phyloP scores from a whole-genome alignment of 805 yeast genomes.

The Candida hispaniensis region DNA sequence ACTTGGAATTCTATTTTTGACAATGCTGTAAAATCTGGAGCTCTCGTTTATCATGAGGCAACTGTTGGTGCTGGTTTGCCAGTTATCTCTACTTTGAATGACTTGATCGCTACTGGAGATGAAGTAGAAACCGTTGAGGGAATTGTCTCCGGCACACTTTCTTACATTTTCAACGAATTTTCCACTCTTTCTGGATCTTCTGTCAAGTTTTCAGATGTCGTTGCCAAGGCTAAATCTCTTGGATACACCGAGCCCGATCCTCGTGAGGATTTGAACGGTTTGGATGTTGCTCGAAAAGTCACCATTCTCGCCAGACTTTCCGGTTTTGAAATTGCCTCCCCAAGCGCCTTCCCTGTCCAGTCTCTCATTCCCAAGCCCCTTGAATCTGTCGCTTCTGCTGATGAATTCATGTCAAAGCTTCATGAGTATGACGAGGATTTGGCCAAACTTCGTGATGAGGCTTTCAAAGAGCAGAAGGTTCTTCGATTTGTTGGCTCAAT shows the following conservation, averaged over 20 bases:
- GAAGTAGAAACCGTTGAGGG: constrained; percentile 88
- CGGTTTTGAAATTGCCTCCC: constrained; percentile 74
- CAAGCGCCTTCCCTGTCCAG: constrained; percentile 88
- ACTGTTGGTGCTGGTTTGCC: constrained; percentile 99
- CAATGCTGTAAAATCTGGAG: constrained; percentile 41
- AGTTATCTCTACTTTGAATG: constrained; percentile 77
- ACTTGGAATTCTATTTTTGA: constrained; percentile 70
- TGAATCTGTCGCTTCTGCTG: constrained; percentile 48
- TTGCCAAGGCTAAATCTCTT: constrained; percentile 71
- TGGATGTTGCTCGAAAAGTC: constrained; percentile 97
- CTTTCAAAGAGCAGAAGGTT: constrained; percentile 74
- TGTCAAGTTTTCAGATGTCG: constrained; percentile 81
- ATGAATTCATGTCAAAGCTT: constrained; percentile 67
- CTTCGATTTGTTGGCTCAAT: constrained; percentile 89
- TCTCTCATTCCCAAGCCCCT: constrained; percentile 83
- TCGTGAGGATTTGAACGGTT: constrained; percentile 95
- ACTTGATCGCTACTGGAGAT: constrained; percentile 87
- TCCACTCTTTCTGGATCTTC: constrained; percentile 54
- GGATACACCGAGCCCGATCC: constrained; percentile 99
- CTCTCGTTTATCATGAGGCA: constrained; percentile 92
- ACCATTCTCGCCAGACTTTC: constrained; percentile 90
- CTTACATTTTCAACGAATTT: constrained; percentile 89
- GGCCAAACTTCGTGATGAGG: constrained; percentile 66
- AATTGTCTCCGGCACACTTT: constrained; percentile 89
- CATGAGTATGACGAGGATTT: constrained; percentile 77